Evolutionary conservation across 176 grass and related monocot species (phyloP).

Genomic region (Hordeum marinum): DNA sequence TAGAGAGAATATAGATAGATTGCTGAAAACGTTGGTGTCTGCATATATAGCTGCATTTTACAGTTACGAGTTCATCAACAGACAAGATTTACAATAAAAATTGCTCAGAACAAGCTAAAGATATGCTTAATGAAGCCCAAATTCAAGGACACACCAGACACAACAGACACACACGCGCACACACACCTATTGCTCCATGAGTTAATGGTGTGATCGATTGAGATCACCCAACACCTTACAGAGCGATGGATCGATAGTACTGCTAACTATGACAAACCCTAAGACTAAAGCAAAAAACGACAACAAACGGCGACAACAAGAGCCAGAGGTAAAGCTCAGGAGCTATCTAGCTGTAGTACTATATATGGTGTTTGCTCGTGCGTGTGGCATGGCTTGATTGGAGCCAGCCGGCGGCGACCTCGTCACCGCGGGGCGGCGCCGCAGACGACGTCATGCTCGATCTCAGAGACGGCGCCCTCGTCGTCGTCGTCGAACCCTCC

Average conservation of each 20-base stretch:
- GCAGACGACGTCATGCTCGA: slow-evolving; percentile 52
- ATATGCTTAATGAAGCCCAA: neutral
- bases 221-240: slow-evolving; percentile 14
- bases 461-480: slow-evolving; percentile 73
- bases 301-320: neutral
- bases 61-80: neutral
- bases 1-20: neutral
- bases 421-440: slow-evolving; percentile 17
- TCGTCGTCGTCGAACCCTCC: slow-evolving; percentile 57
- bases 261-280: neutral
- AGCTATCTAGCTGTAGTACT: neutral
- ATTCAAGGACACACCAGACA: neutral
- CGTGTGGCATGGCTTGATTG: neutral
- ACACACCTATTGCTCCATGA: slow-evolving; percentile 6
- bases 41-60: neutral
- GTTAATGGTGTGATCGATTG: slow-evolving; percentile 19
- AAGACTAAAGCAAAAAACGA: slow-evolving; percentile 8
- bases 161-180: neutral
- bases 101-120: neutral
- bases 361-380: neutral
- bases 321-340: neutral
- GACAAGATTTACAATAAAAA: neutral
- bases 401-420: neutral
- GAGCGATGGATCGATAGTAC: neutral
- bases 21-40: neutral